Base-by-base conservation (phyloP, 1,284 basidiomycete species). In the Porogramme epimiltina region DNA sequence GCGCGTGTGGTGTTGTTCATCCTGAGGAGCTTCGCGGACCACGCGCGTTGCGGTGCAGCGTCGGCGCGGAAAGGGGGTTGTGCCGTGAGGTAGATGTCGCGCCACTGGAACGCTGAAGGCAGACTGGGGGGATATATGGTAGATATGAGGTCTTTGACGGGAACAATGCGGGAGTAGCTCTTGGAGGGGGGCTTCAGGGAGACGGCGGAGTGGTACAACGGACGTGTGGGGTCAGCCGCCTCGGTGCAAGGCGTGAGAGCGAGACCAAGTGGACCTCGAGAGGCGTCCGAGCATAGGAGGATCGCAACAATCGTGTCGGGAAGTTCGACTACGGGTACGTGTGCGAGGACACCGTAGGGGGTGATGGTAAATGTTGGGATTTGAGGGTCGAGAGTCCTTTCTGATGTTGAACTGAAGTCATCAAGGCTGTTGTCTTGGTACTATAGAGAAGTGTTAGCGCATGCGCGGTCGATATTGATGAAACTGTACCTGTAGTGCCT, bases 361-460 rank as follows among this genome's bases (percentile, higher is more conserved):
- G 44, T 45, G 34, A 36, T 45, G 2, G 44, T 45, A n/a, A 45
- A 45, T 3, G 45, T 39, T 3, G 45, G 45, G n/a, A 31, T 45
- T 4, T 22, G 10, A 16, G 44, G 20, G 3, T 18, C n/a, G 8
- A 31, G 28, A 13, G 6, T 13, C 13, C 8, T 6, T 13, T 13
- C 28, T 6, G 8, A 13, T 8, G 6, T 13, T 31, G 28, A 31
- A 31, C 8, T 13, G 13, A 31, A 31, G 28, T 31, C 28, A 13
- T 31, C 34, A 10, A 16, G 13, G n/a, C n/a, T 6, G 8, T 37
- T 9, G n/a, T 37, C 34, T 9, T 9, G 13, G n/a, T 18, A 16
- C 34, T 10, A 18, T 37, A 13, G 9, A 18, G 8, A n/a, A 18
- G 9, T 4, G 34, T 13, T 6, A 13, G 34, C 34, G n/a, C n/a